Evolutionary conservation across 176 grass and related monocot species (phyloP), one percentile per base, ranked within the genome.

Genomic region (Zea mays): DNA sequence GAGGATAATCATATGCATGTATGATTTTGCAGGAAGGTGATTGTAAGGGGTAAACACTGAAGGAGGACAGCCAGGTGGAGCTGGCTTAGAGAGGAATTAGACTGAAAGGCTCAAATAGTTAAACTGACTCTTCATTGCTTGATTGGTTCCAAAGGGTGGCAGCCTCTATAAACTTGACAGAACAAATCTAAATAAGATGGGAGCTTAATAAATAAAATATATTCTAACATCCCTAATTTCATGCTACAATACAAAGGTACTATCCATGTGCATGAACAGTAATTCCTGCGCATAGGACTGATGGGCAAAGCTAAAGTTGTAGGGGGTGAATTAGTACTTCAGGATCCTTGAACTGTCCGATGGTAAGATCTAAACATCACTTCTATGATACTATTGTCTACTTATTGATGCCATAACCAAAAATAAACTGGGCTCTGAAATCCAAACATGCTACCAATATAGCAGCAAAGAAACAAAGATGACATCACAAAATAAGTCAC

Each of bases 301-400:
- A 58, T 64, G 37, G 36, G 4, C 43, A 54, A 19, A 2, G 13
- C 43, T 37, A 59, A 73, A 51, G 37, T 50, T 14, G 48, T 5
- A 35, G 5, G 36, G 27, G 60, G 51, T 43, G 36, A 74, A 40
- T 57, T 12, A 38, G 34, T 54, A 14, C 7, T 54, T 38, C 38
- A 79, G 5, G 35, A 49, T 16, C 15, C 20, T 79, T 79, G 14
- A 74, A 61, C 13, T 61, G 3, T 20, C 14, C 49, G 13, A 74
- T 74, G 1, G 62, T 65, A 69, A 55, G 6, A 74, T 46, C n/a
- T 62, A 40, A 50, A 61, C 15, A 80, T 75, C 15, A 81, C 52
- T 65, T 6, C 10, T 57, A 36, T 21, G 36, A 58, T 3, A 57
- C 33, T 69, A 62, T 57, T 4, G 65, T 37, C 14, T 36, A 44